Evolutionary conservation across 78 protist species (phyloP), one percentile per base, ranked within the genome.

Genomic region (Speleostelium caveatum): DNA sequence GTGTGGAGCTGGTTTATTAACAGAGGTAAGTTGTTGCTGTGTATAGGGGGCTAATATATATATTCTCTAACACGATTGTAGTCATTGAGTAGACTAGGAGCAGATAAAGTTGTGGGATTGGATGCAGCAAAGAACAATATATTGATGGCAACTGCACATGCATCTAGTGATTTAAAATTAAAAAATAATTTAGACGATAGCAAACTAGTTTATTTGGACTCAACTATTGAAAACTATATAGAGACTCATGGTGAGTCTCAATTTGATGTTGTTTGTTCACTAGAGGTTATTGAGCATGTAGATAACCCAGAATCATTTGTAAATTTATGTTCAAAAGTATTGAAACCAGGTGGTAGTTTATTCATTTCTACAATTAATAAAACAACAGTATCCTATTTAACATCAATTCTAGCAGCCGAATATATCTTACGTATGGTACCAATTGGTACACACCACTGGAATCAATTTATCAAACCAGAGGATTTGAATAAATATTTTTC

Each of bases 281-380:
- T 86, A 55, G 93, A 86, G 36, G 93, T 86, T 6, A 62, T 86
- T 55, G 93, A 86, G 32, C 93, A 86, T 45, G 93, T 86, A 14
- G 93, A 86, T 24, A 86, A 86, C 56, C 75, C 76, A 73, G 67
- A 72, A 38, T 53, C 66, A 32, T 86, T 86, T 58, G 19, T 86
- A 17, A 65, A 59, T 4, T 36, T 35, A 24, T 86, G 45, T 21
- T 35, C 77, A 16, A 36, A n/a, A 30, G 5, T 75, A 32, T 8
- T 86, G 10, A 86, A 86, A 56, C 93, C 93, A 42, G 93, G 93
- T 24, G 93, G 93, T 26, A 35, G 79, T 61, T 55, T 86, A 8
- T 69, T 86, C 32, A 49, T 86, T 32, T 86, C 93, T 26, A 86
- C 93, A 19, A 72, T 86, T 22, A 86, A 86, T n/a, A 55, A 41